Base-by-base conservation (phyloP, 768 basidiomycete species). In the Polyporus arcularius region DNA sequence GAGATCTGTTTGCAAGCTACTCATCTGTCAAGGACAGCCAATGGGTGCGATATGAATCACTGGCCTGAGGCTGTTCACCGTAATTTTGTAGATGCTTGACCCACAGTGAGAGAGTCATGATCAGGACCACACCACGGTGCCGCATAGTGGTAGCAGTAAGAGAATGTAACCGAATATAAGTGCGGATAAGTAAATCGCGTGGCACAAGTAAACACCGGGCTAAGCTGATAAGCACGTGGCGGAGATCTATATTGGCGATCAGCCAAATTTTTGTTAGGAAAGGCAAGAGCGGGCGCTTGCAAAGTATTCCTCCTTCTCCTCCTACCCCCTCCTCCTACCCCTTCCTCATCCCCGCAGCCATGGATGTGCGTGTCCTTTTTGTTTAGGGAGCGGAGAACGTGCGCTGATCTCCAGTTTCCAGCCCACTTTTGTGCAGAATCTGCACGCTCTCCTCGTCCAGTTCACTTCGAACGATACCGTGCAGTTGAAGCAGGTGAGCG, bases 391-490 rank as follows among this genome's bases (percentile, higher is more conserved):
- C 6, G 11, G 8, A 4, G 30, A 7, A 49, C 47, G 41, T 49
- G 47, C 64, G 7, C 38, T 59, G 50, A 64, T 42, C 45, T 47
- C 55, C 4, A 26, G 16, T 52, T 46, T 49, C 41, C 65, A 92
- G 89, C 82, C 85, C 38, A 81, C 74, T 74, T 95, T 85, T 74
- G 83, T 92, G 67, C 88, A 94, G 75, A 82, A 82, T 67, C 78
- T 98, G 64, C 92, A 96, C 77, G 81, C 83, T 76, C 85, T 97
- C 61, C 88, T 99, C 54, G 78, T 89, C 61, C 92, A 93, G 73
- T 90, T 90, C 26, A 88, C 88, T 57, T 87, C 89, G 41, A 92
- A 92, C 68, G 94, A 99, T 78, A 98, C 96, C 45, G 79, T 82
- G 62, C 82, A 87, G 70, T 85, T 98, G 73, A 96, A 97, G 79